A percentile compares a stretch with the other conserved stretches of the same genome.
Conservation (phyloP, 371 early-diverging fungal genomes). For the Rhizomucor miehei region DNA sequence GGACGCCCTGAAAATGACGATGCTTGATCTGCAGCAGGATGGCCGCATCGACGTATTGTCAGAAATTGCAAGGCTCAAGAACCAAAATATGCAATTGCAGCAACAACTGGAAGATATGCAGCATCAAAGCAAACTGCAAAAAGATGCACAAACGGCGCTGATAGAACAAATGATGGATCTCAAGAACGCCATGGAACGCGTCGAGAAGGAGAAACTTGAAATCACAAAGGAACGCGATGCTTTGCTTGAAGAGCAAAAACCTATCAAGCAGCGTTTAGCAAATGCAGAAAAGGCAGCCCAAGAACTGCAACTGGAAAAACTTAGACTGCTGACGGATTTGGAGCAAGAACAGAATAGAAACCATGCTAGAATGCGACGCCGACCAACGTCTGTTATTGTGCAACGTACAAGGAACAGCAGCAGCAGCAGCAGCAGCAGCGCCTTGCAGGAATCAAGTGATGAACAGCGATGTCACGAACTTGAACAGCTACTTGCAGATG, state of each 20-base stretch:
- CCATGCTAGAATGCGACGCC: conserved; percentile 1
- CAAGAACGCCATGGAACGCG: conserved; percentile 31
- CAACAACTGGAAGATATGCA: conserved; percentile 35
- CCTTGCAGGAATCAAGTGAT: background rate
- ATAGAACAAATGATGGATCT: conserved; percentile 43
- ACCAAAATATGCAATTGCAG: conserved; percentile 25
- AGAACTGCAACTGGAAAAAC: conserved; percentile 14
- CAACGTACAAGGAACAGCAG: too few relatives aligned
- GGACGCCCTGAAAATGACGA: conserved; percentile 35
- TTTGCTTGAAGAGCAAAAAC: conserved; percentile 10
- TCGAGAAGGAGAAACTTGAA: conserved; percentile 32
- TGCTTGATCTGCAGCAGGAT: conserved; percentile 15
- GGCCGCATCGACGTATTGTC: background rate
- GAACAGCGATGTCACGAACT: conserved; percentile 23
- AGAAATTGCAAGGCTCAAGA: conserved; percentile 16
- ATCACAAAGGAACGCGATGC: conserved; percentile 16
- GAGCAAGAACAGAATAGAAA: conserved; percentile 6
- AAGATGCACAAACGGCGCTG: conserved; percentile 37
- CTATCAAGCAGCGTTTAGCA: background rate
- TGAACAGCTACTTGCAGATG: conserved; percentile 27
- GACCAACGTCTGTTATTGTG: conserved; percentile 1
- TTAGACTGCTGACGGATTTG: conserved; percentile 3
- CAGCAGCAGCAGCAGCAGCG: conserved; percentile 2
- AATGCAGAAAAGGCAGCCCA: conserved; percentile 12
- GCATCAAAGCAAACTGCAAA: conserved; percentile 38